Conservation (phyloP, 257 asterid species). For the Fraxinus anomala region DNA sequence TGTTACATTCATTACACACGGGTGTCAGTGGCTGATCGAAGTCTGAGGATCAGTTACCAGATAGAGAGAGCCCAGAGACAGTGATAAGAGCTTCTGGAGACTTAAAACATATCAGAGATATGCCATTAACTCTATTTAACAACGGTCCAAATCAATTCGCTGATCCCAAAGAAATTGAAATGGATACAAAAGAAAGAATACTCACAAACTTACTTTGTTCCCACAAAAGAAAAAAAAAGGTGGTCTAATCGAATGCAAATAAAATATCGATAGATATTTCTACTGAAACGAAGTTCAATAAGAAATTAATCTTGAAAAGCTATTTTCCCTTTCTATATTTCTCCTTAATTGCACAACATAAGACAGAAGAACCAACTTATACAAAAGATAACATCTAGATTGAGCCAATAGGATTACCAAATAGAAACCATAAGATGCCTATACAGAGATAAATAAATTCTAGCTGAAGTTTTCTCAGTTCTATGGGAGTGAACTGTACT, state of each 20-base stretch:
- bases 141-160: conserved; percentile 33
- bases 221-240: not conserved
- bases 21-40: conserved; percentile 22
- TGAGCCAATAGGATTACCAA: not conserved
- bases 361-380: conserved; percentile 13
- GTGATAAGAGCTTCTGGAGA: conserved; percentile 18
- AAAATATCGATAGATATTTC: not conserved
- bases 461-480: conserved; percentile 7
- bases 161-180: conserved; percentile 43
- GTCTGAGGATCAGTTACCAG: conserved; percentile 31
- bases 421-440: conserved; percentile 9
- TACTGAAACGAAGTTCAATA: not conserved
- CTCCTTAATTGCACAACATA: conserved; percentile 24
- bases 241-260: not conserved
- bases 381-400: not conserved
- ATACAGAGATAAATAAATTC: conserved; percentile 1
- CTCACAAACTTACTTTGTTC: not conserved
- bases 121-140: conserved; percentile 34
- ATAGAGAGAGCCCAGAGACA: conserved; percentile 26
- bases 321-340: not conserved
- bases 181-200: not conserved
- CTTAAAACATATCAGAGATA: conserved; percentile 31
- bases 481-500: conserved; percentile 47
- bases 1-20: not conserved
- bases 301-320: not conserved